These are phyloP conservation scores for Alternaria angustiovoidea DNA, from an alignment of 2,329 filamentous ascomycete species.

Conservation along the genomic window DNA sequence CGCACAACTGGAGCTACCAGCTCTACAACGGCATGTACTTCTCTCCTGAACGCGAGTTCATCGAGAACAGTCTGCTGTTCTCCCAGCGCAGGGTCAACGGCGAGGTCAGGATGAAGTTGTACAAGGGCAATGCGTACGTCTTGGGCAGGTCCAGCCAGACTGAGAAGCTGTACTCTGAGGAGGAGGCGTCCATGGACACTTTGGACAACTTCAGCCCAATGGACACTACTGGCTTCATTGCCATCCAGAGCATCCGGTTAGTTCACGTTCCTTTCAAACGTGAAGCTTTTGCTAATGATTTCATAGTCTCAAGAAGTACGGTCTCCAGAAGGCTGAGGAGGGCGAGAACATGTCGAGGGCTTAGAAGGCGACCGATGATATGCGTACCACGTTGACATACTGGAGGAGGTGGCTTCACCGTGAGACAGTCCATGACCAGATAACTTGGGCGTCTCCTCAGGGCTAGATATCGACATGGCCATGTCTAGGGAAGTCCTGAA, in stretches of 20 bases:
- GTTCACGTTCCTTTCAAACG: not conserved
- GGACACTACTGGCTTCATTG: constrained; percentile 74
- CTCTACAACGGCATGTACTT: constrained; percentile 72
- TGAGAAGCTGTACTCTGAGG: constrained; percentile 73
- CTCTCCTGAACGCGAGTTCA: constrained; percentile 74
- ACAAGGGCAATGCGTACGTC: constrained; percentile 72
- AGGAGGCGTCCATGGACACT: constrained; percentile 74
- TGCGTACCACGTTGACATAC: not conserved
- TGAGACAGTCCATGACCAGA: not conserved
- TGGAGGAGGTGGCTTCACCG: not conserved
- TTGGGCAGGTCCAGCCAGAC: constrained; percentile 68
- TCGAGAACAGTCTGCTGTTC: constrained; percentile 65
- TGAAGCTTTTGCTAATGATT: not conserved
- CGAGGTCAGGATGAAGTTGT: constrained; percentile 67
- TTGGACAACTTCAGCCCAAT: constrained; percentile 72
- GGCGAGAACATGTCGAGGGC: constrained; percentile 40
- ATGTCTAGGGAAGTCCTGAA: not conserved
- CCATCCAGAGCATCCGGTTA: constrained; percentile 68
- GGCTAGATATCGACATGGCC: not conserved
- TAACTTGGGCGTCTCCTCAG: not conserved
- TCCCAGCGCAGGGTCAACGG: constrained; percentile 53
- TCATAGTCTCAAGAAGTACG: constrained; percentile 53
- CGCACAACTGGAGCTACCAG: constrained; percentile 56
- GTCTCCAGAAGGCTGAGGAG: constrained; percentile 49
- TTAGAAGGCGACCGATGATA: constrained; percentile 14